These are phyloP conservation scores for Thuidium tamariscinum DNA, from an alignment of 225 moss, liverwort and hornwort genomes.

Conservation along the genomic window DNA sequence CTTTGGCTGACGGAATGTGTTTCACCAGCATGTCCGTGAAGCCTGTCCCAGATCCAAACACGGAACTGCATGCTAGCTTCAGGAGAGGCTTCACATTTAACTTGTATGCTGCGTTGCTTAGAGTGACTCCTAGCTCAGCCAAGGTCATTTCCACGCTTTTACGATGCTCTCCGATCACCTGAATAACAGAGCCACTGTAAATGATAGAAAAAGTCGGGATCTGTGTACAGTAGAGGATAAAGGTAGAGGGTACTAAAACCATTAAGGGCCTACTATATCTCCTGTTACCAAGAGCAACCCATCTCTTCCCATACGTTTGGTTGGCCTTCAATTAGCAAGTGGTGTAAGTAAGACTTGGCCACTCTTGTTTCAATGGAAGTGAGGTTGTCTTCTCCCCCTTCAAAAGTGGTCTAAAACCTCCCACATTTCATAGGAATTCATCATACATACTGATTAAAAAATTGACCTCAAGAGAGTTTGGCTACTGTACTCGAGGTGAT, in stretches of 20 bases:
- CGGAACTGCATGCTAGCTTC: slow-evolving; percentile 89
- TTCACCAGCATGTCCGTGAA: slow-evolving; percentile 98
- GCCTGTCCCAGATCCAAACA: slow-evolving; percentile 81
- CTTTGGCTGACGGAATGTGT: slow-evolving; percentile 86
- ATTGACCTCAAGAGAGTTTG: neutral
- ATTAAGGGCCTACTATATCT: neutral
- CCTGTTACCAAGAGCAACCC: neutral
- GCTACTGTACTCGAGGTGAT: neutral
- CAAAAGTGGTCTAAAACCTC: neutral
- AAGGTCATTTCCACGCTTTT: slow-evolving; percentile 84
- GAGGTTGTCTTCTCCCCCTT: neutral
- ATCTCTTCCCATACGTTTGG: neutral
- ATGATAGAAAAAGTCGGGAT: neutral
- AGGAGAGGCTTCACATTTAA: slow-evolving; percentile 91
- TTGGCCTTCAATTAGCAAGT: neutral
- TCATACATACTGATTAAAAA: neutral
- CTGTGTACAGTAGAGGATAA: neutral
- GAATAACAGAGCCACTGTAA: neutral
- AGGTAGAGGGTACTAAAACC: neutral
- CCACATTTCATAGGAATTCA: neutral
- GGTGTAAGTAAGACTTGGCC: neutral
- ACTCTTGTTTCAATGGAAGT: neutral
- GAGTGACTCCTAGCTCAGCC: slow-evolving; percentile 77
- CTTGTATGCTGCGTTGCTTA: slow-evolving; percentile 83
- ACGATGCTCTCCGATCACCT: slow-evolving; percentile 89